phyloP scores from a whole-genome alignment of 805 yeast species.

The Ogataea ramenticola region DNA sequence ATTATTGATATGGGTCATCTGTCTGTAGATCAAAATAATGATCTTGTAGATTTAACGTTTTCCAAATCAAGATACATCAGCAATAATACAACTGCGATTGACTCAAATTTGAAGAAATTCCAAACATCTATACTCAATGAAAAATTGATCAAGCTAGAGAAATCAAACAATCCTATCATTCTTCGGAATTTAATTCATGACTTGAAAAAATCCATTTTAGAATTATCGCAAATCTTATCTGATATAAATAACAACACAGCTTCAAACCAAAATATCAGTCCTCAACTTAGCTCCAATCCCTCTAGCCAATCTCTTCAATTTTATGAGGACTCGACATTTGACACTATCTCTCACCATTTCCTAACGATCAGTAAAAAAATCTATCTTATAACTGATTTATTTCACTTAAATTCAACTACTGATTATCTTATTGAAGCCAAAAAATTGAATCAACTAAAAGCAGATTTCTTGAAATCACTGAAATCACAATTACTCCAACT shows the following conservation, averaged over 20 bases:
- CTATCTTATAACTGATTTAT: conserved; percentile 17
- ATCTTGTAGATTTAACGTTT: conserved; percentile 21
- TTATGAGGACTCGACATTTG: conserved; percentile 6
- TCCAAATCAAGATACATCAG: conserved; percentile 18
- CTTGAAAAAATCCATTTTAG: conserved; percentile 13
- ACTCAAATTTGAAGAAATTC: conserved; percentile 12
- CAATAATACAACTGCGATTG: neutral
- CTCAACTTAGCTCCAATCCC: conserved; percentile 3
- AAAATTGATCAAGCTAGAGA: conserved; percentile 6
- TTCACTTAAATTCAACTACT: conserved; percentile 2
- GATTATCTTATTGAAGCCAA: neutral
- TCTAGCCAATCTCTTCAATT: neutral
- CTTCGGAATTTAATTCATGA: conserved; percentile 21
- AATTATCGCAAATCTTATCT: neutral
- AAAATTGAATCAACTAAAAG: conserved; percentile 13
- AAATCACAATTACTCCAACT: conserved; percentile 12
- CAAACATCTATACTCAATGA: conserved; percentile 3
- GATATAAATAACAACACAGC: conserved; percentile 1
- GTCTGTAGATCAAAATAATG: conserved; percentile 16
- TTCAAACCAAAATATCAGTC: neutral
- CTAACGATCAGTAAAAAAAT: conserved; percentile 18
- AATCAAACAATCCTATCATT: conserved; percentile 11
- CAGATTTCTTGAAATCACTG: conserved; percentile 12
- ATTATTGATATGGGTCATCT: conserved; percentile 26
- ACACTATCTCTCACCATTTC: conserved; percentile 11